These are phyloP conservation scores for Cyathus striatus DNA, from an alignment of 768 basidiomycete species.

Conservation along the genomic window DNA sequence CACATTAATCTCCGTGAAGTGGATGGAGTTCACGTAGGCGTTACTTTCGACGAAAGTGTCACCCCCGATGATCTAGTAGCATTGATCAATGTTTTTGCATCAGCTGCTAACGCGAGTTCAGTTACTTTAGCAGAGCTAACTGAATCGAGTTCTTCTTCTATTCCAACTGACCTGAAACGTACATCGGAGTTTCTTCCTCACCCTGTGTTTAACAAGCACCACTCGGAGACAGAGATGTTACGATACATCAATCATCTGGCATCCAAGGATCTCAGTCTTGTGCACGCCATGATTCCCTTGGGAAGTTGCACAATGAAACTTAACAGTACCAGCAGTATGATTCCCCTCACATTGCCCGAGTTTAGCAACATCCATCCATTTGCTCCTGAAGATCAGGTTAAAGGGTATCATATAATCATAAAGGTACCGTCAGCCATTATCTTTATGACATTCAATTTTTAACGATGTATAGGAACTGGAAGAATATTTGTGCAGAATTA, in stretches of 20 bases:
- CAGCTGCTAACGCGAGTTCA: conserved; percentile 47
- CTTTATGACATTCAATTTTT: neutral
- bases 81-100: conserved; percentile 78
- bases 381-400: conserved; percentile 82
- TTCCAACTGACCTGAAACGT: conserved; percentile 54
- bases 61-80: conserved; percentile 67
- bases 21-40: conserved; percentile 71
- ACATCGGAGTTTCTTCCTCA: conserved; percentile 75
- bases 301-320: conserved; percentile 98
- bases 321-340: conserved; percentile 97
- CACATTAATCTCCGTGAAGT: conserved; percentile 84
- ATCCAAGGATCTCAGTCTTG: conserved; percentile 90
- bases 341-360: conserved; percentile 92
- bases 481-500: conserved; percentile 85
- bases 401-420: conserved; percentile 82
- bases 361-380: conserved; percentile 92
- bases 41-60: conserved; percentile 92
- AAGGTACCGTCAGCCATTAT: conserved; percentile 35
- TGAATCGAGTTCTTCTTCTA: conserved; percentile 33
- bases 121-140: conserved; percentile 44
- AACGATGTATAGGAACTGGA: conserved; percentile 69
- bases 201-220: conserved; percentile 92
- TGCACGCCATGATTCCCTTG: conserved; percentile 94
- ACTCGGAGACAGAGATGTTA: conserved; percentile 98
- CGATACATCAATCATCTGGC: conserved; percentile 94